These are phyloP conservation scores for Solioccasus polychromus DNA, from an alignment of 768 basidiomycete genomes.

Conservation along the genomic window DNA sequence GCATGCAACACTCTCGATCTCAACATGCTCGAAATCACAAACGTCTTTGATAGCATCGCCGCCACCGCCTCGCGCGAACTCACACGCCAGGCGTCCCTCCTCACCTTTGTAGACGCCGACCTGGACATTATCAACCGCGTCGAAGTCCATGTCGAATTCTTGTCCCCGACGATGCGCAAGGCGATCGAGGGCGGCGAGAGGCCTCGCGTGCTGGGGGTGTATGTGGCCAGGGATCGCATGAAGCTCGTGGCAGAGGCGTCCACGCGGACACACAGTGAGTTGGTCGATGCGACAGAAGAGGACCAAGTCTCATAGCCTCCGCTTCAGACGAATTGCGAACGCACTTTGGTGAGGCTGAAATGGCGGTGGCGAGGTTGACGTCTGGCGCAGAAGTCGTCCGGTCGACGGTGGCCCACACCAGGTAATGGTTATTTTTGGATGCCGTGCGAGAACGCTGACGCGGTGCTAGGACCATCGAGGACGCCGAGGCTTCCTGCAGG, in stretches of 20 bases:
- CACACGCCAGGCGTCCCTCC: conserved; percentile 59
- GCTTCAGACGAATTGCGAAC: conserved; percentile 53
- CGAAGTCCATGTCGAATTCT: conserved; percentile 69
- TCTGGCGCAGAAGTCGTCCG: conserved; percentile 62
- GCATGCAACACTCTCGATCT: conserved; percentile 72
- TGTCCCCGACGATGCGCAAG: conserved; percentile 62
- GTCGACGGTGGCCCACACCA: conserved; percentile 41
- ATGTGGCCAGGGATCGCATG: conserved; percentile 79
- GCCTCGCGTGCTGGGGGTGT: conserved; percentile 72
- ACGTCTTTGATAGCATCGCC: conserved; percentile 65
- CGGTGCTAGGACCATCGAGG: conserved; percentile 50
- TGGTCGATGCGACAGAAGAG: too few relatives aligned
- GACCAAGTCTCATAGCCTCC: background rate
- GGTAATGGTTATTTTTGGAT: conserved; percentile 35
- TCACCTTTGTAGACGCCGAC: conserved; percentile 67
- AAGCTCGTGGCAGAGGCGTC: conserved; percentile 74
- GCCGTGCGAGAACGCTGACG: background rate
- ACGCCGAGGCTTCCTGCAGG: conserved; percentile 52
- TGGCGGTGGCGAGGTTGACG: conserved; percentile 49
- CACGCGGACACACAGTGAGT: conserved; percentile 63
- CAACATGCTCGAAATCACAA: conserved; percentile 66
- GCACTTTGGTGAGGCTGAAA: conserved; percentile 54
- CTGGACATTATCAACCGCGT: conserved; percentile 67
- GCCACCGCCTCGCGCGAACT: conserved; percentile 57
- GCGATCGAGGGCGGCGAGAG: conserved; percentile 71